These are phyloP conservation scores for Cokeromyces recurvatus DNA, from an alignment of 371 early-diverging fungal species.

Conservation along the genomic window DNA sequence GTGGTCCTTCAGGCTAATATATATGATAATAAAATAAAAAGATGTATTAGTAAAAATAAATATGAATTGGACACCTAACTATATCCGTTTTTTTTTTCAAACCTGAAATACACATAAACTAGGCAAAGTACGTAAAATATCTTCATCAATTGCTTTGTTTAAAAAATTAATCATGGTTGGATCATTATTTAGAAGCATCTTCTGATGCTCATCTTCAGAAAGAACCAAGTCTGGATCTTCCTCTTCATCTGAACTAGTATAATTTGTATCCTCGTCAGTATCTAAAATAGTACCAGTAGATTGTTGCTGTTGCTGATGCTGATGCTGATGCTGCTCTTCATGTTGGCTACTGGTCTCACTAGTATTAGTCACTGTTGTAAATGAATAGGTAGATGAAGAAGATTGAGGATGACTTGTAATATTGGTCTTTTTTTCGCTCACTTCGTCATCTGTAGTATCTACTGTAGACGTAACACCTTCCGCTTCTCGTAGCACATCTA, in stretches of 20 bases:
- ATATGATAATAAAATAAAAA: background rate
- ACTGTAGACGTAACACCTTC: background rate
- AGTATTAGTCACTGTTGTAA: background rate
- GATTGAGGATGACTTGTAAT: background rate
- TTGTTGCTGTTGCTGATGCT: background rate
- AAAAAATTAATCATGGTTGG: constrained; percentile 23
- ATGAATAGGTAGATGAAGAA: constrained; percentile 6
- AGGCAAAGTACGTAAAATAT: constrained; percentile 45
- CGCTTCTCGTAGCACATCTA: constrained; percentile 36
- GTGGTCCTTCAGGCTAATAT: constrained; percentile 41
- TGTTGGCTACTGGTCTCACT: background rate
- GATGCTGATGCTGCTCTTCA: constrained; percentile 2
- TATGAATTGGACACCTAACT: background rate
- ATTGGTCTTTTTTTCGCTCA: background rate
- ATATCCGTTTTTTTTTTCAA: constrained; percentile 1
- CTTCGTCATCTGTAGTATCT: constrained; percentile 6
- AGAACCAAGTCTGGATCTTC: constrained; percentile 12
- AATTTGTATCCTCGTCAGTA: constrained; percentile 11
- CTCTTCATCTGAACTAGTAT: constrained; percentile 9
- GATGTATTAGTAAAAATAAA: background rate
- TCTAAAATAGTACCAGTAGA: background rate
- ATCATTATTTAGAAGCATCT: too few relatives aligned
- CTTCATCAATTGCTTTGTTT: constrained; percentile 42
- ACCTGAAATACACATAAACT: constrained; percentile 51
- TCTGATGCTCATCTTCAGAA: too few relatives aligned